These are phyloP conservation scores for Eimeria praecox DNA, from an alignment of 169 alveolate genomes.

Conservation along the genomic window DNA sequence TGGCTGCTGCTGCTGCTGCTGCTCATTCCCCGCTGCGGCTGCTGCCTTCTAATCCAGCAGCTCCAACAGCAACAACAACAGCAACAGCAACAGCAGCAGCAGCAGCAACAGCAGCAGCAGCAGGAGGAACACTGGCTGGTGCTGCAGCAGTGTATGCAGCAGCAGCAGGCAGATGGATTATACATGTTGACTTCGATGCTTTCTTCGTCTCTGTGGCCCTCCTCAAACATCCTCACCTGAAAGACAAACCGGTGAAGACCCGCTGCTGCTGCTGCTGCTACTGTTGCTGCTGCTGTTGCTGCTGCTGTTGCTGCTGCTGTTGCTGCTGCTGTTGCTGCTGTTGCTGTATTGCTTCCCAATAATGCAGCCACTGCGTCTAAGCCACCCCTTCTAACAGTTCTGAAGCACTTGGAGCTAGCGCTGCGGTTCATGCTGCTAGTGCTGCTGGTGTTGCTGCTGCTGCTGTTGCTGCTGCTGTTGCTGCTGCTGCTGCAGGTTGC, in stretches of 20 bases:
- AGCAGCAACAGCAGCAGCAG: background rate
- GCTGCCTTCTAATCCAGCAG: background rate
- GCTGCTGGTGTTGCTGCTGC: background rate
- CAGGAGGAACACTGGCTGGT: slow-evolving; percentile 14
- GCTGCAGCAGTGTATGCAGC: slow-evolving; percentile 26
- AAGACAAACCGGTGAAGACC: slow-evolving; percentile 63
- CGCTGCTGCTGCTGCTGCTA: background rate
- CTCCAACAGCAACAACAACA: background rate
- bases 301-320: slow-evolving; percentile 10
- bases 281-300: slow-evolving; percentile 4
- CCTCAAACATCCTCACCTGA: slow-evolving; percentile 56
- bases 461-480: slow-evolving; percentile 7
- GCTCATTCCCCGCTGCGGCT: slow-evolving; percentile 14
- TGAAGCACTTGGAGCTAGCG: background rate
- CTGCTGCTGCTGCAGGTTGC: slow-evolving; percentile 42
- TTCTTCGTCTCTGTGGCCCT: slow-evolving; percentile 82
- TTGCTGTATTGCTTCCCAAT: background rate
- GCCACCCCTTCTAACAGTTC: background rate
- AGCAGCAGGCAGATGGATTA: slow-evolving; percentile 43
- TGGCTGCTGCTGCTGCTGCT: slow-evolving; percentile 44
- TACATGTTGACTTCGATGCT: slow-evolving; percentile 82
- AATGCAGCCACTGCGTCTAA: background rate
- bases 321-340: background rate
- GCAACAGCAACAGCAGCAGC: background rate
- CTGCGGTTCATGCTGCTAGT: background rate